Evolutionary conservation across 192 early-diverging fungal genomes (phyloP), one percentile per base, ranked within the genome.

Genomic region (Borealophlyctis nickersoniae): DNA sequence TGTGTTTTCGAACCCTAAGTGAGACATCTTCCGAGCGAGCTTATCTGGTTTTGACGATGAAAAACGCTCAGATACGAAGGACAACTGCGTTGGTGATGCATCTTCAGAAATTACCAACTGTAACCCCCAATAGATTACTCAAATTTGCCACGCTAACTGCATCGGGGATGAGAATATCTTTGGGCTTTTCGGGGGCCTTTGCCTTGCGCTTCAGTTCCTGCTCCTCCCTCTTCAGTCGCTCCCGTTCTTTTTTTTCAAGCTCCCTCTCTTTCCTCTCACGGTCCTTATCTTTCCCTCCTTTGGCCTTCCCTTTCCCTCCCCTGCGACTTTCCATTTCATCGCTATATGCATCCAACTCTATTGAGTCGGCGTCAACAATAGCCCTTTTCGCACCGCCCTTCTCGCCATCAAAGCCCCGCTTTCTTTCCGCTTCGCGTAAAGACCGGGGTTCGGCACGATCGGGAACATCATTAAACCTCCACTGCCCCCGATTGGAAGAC

Each of bases 61-160:
- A 29, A 0, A 31, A 28, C 31, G 52, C 26, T 49, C 39, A 9
- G 56, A 27, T 26, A 23, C 49, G 52, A 13, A 60, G 16, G 26
- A 29, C 4, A 29, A 11, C 28, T 36, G 28, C 26, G 33, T 49
- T 50, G 13, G 1, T 24, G 24, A 13, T 31, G 4, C 36, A 63
- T 16, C 7, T n/a, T 62, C 27, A 33, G 32, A 14, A 31, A 66
- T 50, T 67, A 83, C 86, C 81, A 60, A 88, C 85, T 5, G 81
- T 75, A 5, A 92, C 85, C 30, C 87, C 89, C 24, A 98, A 64
- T 22, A 95, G 72, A 59, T 86, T 80, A 13, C 90, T 86, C 56
- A 98, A 66, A 51, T 92, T 89, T 9, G 89, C 85, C 7, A 96
- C 89, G 23, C 82, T 91, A 59, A 95, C 87, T 14, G 87, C 87